phyloP scores from a whole-genome alignment of 1,139 yeast species.

The Hyphopichia khmerensis region DNA sequence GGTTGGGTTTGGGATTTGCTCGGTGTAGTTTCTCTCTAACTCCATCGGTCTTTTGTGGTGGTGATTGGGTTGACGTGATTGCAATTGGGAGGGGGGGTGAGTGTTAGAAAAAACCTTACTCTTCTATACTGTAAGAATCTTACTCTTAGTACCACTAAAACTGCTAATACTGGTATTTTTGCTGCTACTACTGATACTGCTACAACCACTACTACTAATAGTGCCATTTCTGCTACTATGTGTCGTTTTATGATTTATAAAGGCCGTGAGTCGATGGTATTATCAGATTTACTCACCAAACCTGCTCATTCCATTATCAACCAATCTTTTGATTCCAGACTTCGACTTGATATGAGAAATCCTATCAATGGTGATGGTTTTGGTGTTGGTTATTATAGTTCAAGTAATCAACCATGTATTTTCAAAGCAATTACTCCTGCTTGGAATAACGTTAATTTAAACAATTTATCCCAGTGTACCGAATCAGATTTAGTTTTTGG shows the following conservation, averaged over 20 bases:
- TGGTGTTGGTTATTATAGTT: constrained; percentile 90
- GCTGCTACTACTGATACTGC: too few species aligned
- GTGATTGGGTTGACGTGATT: too few species aligned
- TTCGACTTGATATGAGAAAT: constrained; percentile 80
- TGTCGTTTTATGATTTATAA: constrained; percentile 53
- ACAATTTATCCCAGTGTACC: constrained; percentile 83
- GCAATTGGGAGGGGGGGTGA: too few species aligned
- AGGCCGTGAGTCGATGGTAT: constrained; percentile 71
- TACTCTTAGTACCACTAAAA: too few species aligned
- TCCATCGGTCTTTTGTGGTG: too few species aligned
- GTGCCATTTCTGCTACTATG: constrained; percentile 22
- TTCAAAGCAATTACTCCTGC: constrained; percentile 96
- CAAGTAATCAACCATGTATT: constrained; percentile 49
- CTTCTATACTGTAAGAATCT: too few species aligned
- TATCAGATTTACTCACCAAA: constrained; percentile 83
- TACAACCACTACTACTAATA: too few species aligned
- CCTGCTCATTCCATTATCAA: constrained; percentile 98
- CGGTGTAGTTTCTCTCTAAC: too few species aligned
- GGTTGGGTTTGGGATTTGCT: too few species aligned
- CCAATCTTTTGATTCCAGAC: constrained; percentile 88
- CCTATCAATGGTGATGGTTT: constrained; percentile 98
- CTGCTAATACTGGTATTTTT: too few species aligned
- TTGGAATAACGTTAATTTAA: constrained; percentile 92
- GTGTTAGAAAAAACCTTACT: too few species aligned
- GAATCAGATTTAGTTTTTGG: constrained; percentile 84